Conservation (phyloP, 2,329 filamentous ascomycete genomes). For the Hymenoscyphus infarciens region DNA sequence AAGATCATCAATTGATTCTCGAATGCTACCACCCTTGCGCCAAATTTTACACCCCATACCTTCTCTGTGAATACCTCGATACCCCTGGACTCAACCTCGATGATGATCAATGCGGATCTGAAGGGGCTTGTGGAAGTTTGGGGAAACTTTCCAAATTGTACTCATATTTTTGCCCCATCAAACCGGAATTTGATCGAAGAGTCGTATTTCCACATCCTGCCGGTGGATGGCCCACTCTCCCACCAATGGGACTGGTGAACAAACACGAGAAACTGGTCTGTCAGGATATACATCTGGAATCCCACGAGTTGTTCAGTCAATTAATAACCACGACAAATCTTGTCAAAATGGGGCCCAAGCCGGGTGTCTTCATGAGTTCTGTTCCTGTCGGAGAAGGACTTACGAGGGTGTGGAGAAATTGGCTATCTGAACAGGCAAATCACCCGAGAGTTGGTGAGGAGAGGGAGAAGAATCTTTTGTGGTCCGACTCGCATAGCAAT, state of each 20-base stretch:
- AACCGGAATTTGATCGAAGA: constrained; percentile 19
- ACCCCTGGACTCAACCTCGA: constrained; percentile 53
- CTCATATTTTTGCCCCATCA: constrained; percentile 21
- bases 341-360: constrained; percentile 59
- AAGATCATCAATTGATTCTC: constrained; percentile 64
- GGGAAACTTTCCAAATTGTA: constrained; percentile 36
- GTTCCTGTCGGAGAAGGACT: constrained; percentile 65
- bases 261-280: constrained; percentile 45
- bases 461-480: constrained; percentile 52
- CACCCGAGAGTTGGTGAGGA: constrained; percentile 16
- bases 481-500: constrained; percentile 60
- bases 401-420: constrained; percentile 68
- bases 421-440: constrained; percentile 49
- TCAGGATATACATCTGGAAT: constrained; percentile 63
- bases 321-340: constrained; percentile 66
- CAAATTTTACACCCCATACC: constrained; percentile 64
- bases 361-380: constrained; percentile 60
- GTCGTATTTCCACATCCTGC: constrained; percentile 27
- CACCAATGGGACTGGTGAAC: constrained; percentile 27
- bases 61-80: constrained; percentile 64
- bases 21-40: constrained; percentile 74
- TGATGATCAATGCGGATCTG: constrained; percentile 35
- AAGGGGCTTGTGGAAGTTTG: constrained; percentile 11
- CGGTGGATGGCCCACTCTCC: constrained; percentile 36
- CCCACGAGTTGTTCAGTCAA: constrained; percentile 70